A percentile compares a stretch with the other conserved stretches of the same genome.
These are phyloP conservation scores for Pulveroboletus sp. DNA, from an alignment of 768 basidiomycete species.

Conservation along the genomic window DNA sequence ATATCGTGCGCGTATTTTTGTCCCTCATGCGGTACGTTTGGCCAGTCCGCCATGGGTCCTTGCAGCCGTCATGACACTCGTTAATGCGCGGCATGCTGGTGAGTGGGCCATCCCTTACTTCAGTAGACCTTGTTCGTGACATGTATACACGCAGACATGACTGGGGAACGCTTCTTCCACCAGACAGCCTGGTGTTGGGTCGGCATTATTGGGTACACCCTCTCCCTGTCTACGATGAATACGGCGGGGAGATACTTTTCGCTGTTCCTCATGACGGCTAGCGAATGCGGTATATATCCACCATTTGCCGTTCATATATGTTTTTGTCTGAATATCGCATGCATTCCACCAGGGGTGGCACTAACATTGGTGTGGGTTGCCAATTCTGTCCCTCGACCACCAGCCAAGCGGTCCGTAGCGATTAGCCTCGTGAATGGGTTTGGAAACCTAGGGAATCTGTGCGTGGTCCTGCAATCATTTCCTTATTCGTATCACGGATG, in stretches of 20 bases:
- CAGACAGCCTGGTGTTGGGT: conserved; percentile 56
- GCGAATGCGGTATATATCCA: no score
- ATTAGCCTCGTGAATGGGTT: conserved; percentile 63
- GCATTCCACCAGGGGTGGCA: conserved; percentile 37
- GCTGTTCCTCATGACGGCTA: conserved; percentile 52
- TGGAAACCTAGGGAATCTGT: conserved; percentile 60
- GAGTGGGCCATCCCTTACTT: conserved; percentile 4
- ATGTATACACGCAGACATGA: conserved; percentile 39
- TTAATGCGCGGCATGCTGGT: conserved; percentile 60
- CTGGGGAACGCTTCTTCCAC: conserved; percentile 68
- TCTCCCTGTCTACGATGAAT: conserved; percentile 51
- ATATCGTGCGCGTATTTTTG: not conserved
- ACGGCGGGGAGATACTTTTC: conserved; percentile 56
- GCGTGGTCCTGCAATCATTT: conserved; percentile 12
- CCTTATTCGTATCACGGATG: no score
- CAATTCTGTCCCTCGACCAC: conserved; percentile 58
- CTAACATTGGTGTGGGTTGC: conserved; percentile 61
- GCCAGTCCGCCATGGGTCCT: conserved; percentile 62
- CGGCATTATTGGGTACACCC: conserved; percentile 59
- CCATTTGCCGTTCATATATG: no score
- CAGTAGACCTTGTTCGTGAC: no score
- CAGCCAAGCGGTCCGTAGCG: conserved; percentile 50
- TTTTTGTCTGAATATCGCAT: no score
- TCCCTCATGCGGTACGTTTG: not conserved
- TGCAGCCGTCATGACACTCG: conserved; percentile 44